These are phyloP conservation scores for Stemphylium lycopersici DNA, from an alignment of 2,329 filamentous ascomycete species.

Conservation along the genomic window DNA sequence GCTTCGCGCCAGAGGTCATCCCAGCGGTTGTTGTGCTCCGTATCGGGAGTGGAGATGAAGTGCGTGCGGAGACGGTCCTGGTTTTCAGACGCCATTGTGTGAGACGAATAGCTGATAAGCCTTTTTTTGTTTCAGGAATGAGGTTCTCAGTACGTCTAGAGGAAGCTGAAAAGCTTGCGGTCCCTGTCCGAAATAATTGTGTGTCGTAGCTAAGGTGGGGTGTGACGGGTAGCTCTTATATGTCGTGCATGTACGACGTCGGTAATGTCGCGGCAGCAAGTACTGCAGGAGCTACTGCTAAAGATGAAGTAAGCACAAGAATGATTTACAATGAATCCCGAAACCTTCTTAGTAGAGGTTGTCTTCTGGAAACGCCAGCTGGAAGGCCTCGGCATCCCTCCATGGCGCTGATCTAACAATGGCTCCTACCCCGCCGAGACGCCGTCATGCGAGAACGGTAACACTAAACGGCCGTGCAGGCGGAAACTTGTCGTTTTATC, in stretches of 20 bases:
- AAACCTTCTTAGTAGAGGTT: not conserved
- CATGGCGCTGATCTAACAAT: not conserved
- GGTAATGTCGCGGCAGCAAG: too few relatives aligned
- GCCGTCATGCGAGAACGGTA: not conserved
- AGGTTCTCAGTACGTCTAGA: not conserved
- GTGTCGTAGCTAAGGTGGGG: too few relatives aligned
- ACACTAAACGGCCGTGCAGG: not conserved
- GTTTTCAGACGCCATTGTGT: conserved; percentile 33
- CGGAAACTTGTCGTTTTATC: not conserved
- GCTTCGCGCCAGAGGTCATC: conserved; percentile 15
- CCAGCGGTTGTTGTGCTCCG: conserved; percentile 43
- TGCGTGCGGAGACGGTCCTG: conserved; percentile 49
- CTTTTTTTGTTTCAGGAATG: not conserved
- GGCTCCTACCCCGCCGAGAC: conserved; percentile 4
- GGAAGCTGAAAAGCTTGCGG: not conserved
- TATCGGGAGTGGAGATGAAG: conserved; percentile 51
- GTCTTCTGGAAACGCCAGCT: not conserved
- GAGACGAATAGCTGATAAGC: not conserved
- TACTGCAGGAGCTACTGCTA: too few relatives aligned
- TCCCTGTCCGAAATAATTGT: too few relatives aligned
- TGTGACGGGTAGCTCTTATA: too few relatives aligned
- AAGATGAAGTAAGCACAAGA: too few relatives aligned
- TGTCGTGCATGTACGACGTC: too few relatives aligned
- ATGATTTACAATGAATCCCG: too few relatives aligned
- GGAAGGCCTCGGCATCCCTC: not conserved